These are phyloP conservation scores for Coffea eugenioides DNA, from an alignment of 257 asterid genomes.

Conservation along the genomic window DNA sequence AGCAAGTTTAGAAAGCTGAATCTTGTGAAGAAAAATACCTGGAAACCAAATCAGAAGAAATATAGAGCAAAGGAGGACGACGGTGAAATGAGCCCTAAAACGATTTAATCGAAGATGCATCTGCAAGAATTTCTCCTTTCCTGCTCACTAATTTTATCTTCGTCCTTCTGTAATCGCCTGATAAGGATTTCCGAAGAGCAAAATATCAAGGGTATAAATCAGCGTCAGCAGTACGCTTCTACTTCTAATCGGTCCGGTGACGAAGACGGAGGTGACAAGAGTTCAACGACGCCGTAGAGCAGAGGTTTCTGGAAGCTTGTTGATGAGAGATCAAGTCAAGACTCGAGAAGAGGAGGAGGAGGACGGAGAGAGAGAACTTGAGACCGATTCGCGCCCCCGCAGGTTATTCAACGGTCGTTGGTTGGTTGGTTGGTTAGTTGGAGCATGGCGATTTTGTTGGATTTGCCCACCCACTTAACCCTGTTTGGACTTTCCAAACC, in stretches of 20 bases:
- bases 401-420: slow-evolving; percentile 23
- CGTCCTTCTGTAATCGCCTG: not conserved
- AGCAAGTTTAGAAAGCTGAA: not conserved
- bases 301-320: slow-evolving; percentile 1
- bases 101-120: not conserved
- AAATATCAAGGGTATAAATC: not conserved
- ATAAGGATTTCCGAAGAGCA: not conserved
- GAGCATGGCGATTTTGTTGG: not conserved
- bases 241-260: not conserved
- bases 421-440: not conserved
- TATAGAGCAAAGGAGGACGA: slow-evolving; percentile 25
- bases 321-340: not conserved
- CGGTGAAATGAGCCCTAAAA: not conserved
- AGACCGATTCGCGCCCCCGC: slow-evolving; percentile 18
- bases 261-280: not conserved
- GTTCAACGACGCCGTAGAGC: not conserved
- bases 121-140: not conserved
- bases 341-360: not conserved
- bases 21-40: slow-evolving; percentile 32
- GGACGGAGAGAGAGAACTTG: not conserved
- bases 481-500: not conserved
- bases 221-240: not conserved
- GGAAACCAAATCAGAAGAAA: slow-evolving; percentile 44
- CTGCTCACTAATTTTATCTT: not conserved
- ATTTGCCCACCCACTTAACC: not conserved